Base-by-base conservation (phyloP, 805 yeast genomes). In the Hanseniaspora nectarophila region DNA sequence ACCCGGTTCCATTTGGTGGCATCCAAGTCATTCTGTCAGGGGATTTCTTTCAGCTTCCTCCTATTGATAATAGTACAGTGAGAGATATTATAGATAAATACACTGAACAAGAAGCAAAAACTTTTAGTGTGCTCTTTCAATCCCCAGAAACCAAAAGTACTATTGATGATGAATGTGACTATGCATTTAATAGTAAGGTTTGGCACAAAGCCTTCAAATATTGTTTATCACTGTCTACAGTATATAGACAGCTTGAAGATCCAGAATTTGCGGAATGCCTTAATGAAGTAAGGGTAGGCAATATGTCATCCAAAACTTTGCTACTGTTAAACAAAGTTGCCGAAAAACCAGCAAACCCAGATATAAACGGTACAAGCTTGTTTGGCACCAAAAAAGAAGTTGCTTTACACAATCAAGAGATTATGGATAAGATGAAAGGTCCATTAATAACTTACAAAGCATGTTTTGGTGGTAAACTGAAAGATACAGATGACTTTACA, bases 41-140 rank as follows among this genome's bases (percentile, higher is more conserved):
- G n/a, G 98, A 92, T 67, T 89, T 90, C 63, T 89, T 83, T 66
- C 98, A 92, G 67, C 71, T 92, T 42, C 98, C 98, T 1, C 98
- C 98, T 0, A 68, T 67, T 2, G 60, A 61, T 2, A 60, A 65
- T 53, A 71, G 68, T 39, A 66, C 63, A 20, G 65, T 65, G 0
- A 60, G 61, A 24, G 61, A 56, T 38, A 66, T 69, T 2, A 34
- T 29, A 9, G 43, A 48, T 18, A 15, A 29, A 12, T 3, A 55
- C 2, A 64, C n/a, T n/a, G n/a, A n/a, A n/a, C n/a, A 62, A 43
- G 67, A 65, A 12, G 21, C 5, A 13, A 21, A 24, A 21, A 32
- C 8, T 28, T 4, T 28, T 6, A 6, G 9, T 6, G 4, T 12
- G 3, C 8, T 28, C 2, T 6, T 28, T 12, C 4, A 39, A n/a